phyloP scores from a whole-genome alignment of 2,329 filamentous ascomycete species.

The Aspergillus clavatus region DNA sequence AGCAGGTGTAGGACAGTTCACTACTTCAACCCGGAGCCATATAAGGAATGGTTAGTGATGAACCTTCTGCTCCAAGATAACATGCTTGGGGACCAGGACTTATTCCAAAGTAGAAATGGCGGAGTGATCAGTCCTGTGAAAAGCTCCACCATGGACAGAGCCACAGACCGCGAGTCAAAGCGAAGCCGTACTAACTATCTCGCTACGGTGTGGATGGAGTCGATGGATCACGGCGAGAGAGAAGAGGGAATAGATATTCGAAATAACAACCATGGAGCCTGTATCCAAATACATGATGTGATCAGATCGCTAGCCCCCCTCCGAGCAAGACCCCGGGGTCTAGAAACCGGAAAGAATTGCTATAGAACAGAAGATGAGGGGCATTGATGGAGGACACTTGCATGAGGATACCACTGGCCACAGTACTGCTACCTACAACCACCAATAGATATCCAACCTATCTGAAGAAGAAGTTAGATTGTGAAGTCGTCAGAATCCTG shows the following conservation, averaged over 20 bases:
- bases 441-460: not conserved
- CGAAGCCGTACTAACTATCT: too few relatives aligned
- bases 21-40: not conserved
- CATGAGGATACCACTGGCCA: not conserved
- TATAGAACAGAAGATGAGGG: not conserved
- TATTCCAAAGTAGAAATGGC: not conserved
- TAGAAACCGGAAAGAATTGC: not conserved
- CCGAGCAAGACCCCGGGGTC: too few relatives aligned
- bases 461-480: too few relatives aligned
- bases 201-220: too few relatives aligned
- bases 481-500: not conserved
- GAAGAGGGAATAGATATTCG: too few relatives aligned
- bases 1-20: too few relatives aligned
- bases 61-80: not conserved
- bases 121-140: not conserved
- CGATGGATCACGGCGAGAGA: too few relatives aligned
- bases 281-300: too few relatives aligned
- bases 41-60: too few relatives aligned
- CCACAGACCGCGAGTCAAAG: not conserved
- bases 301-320: too few relatives aligned
- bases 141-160: too few relatives aligned
- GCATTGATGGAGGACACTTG: not conserved
- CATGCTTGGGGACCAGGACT: not conserved
- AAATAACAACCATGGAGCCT: too few relatives aligned
- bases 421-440: not conserved